A percentile compares a stretch with the other conserved stretches of the same genome.
phyloP scores from a whole-genome alignment of 306 rosid species.

The Phaseolus lunatus region DNA sequence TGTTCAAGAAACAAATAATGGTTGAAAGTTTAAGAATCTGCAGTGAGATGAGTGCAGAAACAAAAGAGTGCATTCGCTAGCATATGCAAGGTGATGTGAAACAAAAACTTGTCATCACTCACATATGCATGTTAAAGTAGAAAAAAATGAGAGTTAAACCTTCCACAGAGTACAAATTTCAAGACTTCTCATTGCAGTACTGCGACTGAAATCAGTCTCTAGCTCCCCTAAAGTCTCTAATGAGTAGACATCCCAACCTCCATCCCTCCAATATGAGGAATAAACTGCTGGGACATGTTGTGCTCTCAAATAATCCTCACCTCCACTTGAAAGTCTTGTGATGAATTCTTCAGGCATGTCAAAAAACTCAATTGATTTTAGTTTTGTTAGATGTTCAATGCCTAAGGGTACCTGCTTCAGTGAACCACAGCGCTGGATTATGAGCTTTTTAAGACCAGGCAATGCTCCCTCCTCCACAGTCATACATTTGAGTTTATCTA shows the following conservation, averaged over 20 bases:
- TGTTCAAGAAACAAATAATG: slow-evolving; percentile 19
- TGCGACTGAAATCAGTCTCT: slow-evolving; percentile 35
- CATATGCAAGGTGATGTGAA: slow-evolving; percentile 8
- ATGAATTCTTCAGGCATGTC: slow-evolving; percentile 72
- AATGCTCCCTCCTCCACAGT: slow-evolving; percentile 68
- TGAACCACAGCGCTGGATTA: slow-evolving; percentile 64
- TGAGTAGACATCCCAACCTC: slow-evolving; percentile 71
- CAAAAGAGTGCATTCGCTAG: neutral
- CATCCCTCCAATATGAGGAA: slow-evolving; percentile 63
- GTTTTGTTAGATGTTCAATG: slow-evolving; percentile 58
- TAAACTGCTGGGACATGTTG: slow-evolving; percentile 64
- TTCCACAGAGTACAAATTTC: slow-evolving; percentile 47
- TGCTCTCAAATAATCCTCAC: slow-evolving; percentile 59
- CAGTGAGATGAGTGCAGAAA: neutral
- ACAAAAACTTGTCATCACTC: slow-evolving; percentile 16
- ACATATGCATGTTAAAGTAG: neutral
- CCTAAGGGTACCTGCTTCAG: slow-evolving; percentile 67
- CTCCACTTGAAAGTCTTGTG: slow-evolving; percentile 53
- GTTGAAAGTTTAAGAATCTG: neutral
- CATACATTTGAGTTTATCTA: slow-evolving; percentile 53
- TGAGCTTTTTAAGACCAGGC: slow-evolving; percentile 65
- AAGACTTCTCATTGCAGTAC: slow-evolving; percentile 36
- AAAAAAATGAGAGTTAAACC: slow-evolving; percentile 45
- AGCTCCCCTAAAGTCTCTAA: slow-evolving; percentile 49
- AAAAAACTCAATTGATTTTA: slow-evolving; percentile 67